phyloP scores from a whole-genome alignment of 257 asterid species.

The Dorcoceras hygrometricum region DNA sequence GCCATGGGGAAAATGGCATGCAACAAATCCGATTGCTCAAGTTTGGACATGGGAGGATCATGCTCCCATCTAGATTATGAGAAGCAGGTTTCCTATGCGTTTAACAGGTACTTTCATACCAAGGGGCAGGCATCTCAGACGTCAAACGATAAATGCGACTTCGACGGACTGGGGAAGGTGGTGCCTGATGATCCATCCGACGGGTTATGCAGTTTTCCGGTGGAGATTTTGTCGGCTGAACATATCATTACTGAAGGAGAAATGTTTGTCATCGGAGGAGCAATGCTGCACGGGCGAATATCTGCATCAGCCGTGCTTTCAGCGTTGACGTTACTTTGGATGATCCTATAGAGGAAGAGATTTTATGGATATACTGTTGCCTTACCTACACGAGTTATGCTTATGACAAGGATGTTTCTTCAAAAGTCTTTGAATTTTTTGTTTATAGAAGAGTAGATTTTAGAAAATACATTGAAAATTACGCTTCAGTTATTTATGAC shows the following conservation, averaged over 20 bases:
- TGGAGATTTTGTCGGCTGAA: slow-evolving; percentile 25
- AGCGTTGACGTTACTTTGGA: background rate
- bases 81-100: slow-evolving; percentile 47
- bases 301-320: background rate
- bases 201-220: slow-evolving; percentile 23
- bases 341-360: background rate
- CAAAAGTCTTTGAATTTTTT: too few relatives aligned
- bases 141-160: slow-evolving; percentile 25
- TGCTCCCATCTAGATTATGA: slow-evolving; percentile 28
- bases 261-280: background rate
- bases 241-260: background rate
- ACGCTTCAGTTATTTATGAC: too few relatives aligned
- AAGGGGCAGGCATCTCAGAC: slow-evolving; percentile 22
- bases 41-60: slow-evolving; percentile 35
- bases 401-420: too few relatives aligned
- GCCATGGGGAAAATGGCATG: slow-evolving; percentile 22
- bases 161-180: slow-evolving; percentile 35
- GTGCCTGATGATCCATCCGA: slow-evolving; percentile 31
- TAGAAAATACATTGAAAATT: too few relatives aligned
- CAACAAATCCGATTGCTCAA: slow-evolving; percentile 34
- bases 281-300: background rate
- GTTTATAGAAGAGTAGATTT: too few relatives aligned
- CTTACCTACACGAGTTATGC: too few relatives aligned
- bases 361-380: too few relatives aligned
- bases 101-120: slow-evolving; percentile 42